phyloP scores from a whole-genome alignment of 2,329 filamentous ascomycete genomes.

The Nemania bipapillata region DNA sequence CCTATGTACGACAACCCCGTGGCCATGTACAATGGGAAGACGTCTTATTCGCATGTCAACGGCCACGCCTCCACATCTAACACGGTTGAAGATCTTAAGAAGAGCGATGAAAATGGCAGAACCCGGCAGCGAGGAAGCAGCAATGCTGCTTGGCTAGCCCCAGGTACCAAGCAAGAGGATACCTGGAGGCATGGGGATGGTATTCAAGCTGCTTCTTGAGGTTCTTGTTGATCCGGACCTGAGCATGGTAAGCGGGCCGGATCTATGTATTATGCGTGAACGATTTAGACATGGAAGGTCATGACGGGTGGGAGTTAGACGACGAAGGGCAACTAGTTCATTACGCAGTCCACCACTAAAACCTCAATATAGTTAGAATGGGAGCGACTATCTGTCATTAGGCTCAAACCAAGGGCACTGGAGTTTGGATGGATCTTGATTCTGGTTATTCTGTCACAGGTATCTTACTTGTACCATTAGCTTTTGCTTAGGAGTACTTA shows the following conservation, averaged over 20 bases:
- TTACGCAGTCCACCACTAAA: slow-evolving; percentile 25
- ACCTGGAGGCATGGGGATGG: slow-evolving; percentile 74
- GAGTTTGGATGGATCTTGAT: slow-evolving; percentile 42
- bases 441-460: slow-evolving; percentile 20
- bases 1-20: slow-evolving; percentile 55
- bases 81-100: slow-evolving; percentile 64
- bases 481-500: slow-evolving; percentile 20
- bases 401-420: slow-evolving; percentile 43
- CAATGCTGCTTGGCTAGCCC: slow-evolving; percentile 73
- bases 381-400: slow-evolving; percentile 35
- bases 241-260: slow-evolving; percentile 5
- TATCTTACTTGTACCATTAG: slow-evolving; percentile 27
- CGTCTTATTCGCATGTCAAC: slow-evolving; percentile 58
- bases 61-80: slow-evolving; percentile 55
- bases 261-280: slow-evolving; percentile 43
- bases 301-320: slow-evolving; percentile 35
- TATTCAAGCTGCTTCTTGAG: slow-evolving; percentile 43
- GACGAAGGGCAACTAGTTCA: slow-evolving; percentile 29
- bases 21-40: slow-evolving; percentile 47
- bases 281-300: slow-evolving; percentile 40
- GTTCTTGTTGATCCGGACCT: slow-evolving; percentile 21
- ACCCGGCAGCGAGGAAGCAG: slow-evolving; percentile 58
- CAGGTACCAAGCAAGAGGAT: slow-evolving; percentile 85
- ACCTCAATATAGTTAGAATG: slow-evolving; percentile 39
- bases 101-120: slow-evolving; percentile 62